Base-by-base conservation (phyloP, 2,329 filamentous ascomycete genomes). In the Huntiella decipiens region DNA sequence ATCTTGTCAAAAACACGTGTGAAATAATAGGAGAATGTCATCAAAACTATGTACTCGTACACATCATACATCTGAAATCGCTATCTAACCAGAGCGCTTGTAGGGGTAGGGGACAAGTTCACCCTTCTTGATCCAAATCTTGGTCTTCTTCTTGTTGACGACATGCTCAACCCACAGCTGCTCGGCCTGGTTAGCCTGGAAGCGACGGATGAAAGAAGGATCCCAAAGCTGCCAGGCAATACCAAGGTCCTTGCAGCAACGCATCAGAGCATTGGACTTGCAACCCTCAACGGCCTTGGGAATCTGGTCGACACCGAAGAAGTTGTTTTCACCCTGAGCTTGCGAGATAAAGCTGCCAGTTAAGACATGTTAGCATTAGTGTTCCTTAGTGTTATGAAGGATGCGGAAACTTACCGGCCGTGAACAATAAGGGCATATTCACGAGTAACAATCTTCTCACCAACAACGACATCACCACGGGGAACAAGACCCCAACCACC, bases 141-240 rank as follows among this genome's bases (percentile, higher is more conserved):
- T 85, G 59, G 78, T 79, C 71, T 79, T 83, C 73, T 85, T 92
- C 71, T 94, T 95, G 49, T 73, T 93, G 12, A 70, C 66, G 38
- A 74, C 66, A 64, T 98, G 86, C 68, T 96, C 91, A 38, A 88
- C 88, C 74, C 88, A 94, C 32, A 79, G 69, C 67, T 95, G 82
- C 55, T 79, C 76, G 47, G 78, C 79, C 57, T 82, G 65, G 54
- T 77, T 65, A 55, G 75, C 76, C 68, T 82, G 82, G 65, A 85
- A 98, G 54, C 73, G 74, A 55, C 82, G 75, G 53, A 96, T 85
- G 65, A 82, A 98, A 46, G 82, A 69, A 33, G 91, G 91, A 64
- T 98, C 91, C 91, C 91, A 98, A 15, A 98, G 72, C 63, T 98
- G 91, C 52, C 81, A 87, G 1, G 85, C 91, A 53, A 98, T 82